phyloP scores from a whole-genome alignment of 2,329 filamentous ascomycete species.

The Cladophialophora bantiana region DNA sequence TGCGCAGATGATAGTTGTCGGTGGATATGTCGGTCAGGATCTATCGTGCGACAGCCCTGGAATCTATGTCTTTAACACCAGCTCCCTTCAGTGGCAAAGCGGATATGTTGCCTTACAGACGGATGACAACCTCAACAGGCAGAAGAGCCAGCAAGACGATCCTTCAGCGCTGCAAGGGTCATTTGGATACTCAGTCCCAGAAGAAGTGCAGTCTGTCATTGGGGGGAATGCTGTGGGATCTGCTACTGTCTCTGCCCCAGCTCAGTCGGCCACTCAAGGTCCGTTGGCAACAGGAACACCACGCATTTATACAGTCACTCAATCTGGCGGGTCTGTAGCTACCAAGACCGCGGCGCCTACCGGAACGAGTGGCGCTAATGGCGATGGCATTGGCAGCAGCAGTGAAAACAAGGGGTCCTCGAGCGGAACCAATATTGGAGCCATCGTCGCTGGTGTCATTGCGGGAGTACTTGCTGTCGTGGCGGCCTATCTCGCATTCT shows the following conservation, averaged over 20 bases:
- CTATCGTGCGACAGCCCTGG: conserved; percentile 71
- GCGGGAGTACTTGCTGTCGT: conserved; percentile 71
- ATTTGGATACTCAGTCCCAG: conserved; percentile 74
- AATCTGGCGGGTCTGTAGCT: conserved; percentile 50
- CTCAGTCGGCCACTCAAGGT: conserved; percentile 68
- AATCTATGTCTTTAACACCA: conserved; percentile 79
- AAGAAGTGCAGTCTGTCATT: conserved; percentile 68
- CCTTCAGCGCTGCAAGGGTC: conserved; percentile 64
- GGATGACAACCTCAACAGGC: conserved; percentile 55
- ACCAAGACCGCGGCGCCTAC: conserved; percentile 49
- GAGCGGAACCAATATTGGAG: conserved; percentile 57
- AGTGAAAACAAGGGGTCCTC: conserved; percentile 30
- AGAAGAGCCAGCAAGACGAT: conserved; percentile 59
- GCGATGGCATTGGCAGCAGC: conserved; percentile 14
- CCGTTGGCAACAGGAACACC: conserved; percentile 74
- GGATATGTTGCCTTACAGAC: conserved; percentile 71
- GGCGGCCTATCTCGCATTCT: conserved; percentile 77
- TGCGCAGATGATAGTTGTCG: conserved; percentile 79
- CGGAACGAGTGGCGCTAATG: conserved; percentile 57
- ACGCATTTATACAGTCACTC: conserved; percentile 70
- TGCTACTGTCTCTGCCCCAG: conserved; percentile 72
- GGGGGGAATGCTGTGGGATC: conserved; percentile 71
- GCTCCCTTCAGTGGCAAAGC: conserved; percentile 71
- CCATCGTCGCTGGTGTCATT: conserved; percentile 66
- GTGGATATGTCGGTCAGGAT: conserved; percentile 70